Conservation (phyloP, 2,329 filamentous ascomycete species). For the Neofusicoccum cordaticola region DNA sequence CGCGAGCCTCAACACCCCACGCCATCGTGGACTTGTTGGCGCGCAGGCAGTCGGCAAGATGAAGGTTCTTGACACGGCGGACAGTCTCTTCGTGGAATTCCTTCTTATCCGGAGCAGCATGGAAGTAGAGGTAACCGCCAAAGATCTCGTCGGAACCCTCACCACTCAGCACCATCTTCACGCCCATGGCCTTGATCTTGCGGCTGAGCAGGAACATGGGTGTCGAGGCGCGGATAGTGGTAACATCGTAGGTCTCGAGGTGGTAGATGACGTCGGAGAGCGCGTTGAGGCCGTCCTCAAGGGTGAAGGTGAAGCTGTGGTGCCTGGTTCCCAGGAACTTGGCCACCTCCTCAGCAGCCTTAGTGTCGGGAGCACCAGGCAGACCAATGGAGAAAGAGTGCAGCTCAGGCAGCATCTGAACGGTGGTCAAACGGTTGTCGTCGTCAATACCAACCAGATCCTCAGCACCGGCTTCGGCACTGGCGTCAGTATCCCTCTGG, state of each 20-base stretch:
- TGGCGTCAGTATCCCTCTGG: conserved; percentile 38
- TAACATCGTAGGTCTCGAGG: conserved; percentile 96
- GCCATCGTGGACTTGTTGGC: conserved; percentile 99
- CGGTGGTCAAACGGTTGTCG: conserved; percentile 80
- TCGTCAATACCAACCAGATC: conserved; percentile 90
- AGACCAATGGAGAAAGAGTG: conserved; percentile 99
- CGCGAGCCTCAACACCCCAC: conserved; percentile 96
- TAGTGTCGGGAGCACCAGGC: conserved; percentile 85
- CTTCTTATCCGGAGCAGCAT: conserved; percentile 83
- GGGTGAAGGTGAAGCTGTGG: conserved; percentile 96
- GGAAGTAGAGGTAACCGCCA: conserved; percentile 98
- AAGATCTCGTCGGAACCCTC: conserved; percentile 99
- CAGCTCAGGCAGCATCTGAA: conserved; percentile 88
- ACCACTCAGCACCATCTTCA: conserved; percentile 98
- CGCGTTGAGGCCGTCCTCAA: conserved; percentile 95
- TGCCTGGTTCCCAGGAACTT: conserved; percentile 97
- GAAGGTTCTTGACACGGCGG: conserved; percentile 91
- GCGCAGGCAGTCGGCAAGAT: conserved; percentile 91
- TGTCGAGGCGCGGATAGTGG: conserved; percentile 95
- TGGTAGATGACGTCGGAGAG: conserved; percentile 98
- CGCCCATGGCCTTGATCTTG: conserved; percentile 99
- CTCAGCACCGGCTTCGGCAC: conserved; percentile 49
- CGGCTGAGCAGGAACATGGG: conserved; percentile 97
- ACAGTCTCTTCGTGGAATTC: conserved; percentile 97
- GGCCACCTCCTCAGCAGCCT: conserved; percentile 87